Percentiles rank a stretch among this genome's conserved stretches.
phyloP scores from a whole-genome alignment of 306 rosid species.

The Vigna unguiculata region DNA sequence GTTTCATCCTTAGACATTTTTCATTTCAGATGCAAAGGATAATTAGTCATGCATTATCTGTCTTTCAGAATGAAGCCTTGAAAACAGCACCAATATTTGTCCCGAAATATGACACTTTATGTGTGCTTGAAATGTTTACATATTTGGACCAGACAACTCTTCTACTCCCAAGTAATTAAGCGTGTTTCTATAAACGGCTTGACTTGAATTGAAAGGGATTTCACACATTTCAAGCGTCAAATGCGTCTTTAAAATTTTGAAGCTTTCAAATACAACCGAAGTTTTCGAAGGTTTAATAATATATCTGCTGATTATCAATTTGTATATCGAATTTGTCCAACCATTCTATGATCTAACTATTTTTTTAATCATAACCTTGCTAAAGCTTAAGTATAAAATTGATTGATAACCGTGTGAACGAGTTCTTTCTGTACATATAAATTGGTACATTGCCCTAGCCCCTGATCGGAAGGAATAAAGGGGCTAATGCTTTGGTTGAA shows the following conservation, averaged over 20 bases:
- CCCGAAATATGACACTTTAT: not conserved
- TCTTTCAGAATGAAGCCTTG: slow-evolving; percentile 25
- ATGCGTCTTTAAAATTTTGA: no score
- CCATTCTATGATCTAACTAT: slow-evolving; percentile 24
- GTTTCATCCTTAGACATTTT: slow-evolving; percentile 5
- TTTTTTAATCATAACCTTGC: slow-evolving; percentile 16
- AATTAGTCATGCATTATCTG: not conserved
- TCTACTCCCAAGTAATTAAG: slow-evolving; percentile 22
- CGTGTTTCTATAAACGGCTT: no score
- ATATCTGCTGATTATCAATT: slow-evolving; percentile 31
- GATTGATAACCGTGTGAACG: slow-evolving; percentile 15
- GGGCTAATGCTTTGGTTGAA: not conserved
- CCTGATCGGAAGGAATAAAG: slow-evolving; percentile 10
- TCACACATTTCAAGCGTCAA: no score
- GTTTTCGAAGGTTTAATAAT: slow-evolving; percentile 11
- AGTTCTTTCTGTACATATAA: slow-evolving; percentile 27
- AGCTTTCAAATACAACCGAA: no score
- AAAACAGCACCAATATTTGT: slow-evolving; percentile 9
- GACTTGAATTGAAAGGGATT: no score
- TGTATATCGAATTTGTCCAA: slow-evolving; percentile 11
- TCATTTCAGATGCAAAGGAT: slow-evolving; percentile 5
- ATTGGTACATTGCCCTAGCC: not conserved
- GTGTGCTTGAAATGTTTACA: slow-evolving; percentile 2
- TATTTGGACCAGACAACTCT: not conserved
- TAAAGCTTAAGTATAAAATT: slow-evolving; percentile 6